Evolutionary conservation across 2,329 filamentous ascomycete species (phyloP).

Genomic region (Eurotiales sp.): DNA sequence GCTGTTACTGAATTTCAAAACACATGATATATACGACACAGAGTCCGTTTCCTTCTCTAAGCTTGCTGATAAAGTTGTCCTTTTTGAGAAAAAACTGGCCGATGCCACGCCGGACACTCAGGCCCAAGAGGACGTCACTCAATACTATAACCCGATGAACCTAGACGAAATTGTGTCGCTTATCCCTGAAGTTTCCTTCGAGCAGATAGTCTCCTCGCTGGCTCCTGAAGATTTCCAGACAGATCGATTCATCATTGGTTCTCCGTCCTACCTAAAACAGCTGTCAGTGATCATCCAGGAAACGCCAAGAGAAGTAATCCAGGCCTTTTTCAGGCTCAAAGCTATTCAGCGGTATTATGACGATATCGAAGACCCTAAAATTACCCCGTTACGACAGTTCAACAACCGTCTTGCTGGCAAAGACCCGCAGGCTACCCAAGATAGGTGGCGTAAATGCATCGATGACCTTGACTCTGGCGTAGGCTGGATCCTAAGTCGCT

Average conservation of each 20-base stretch:
- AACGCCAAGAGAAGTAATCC: constrained; percentile 54
- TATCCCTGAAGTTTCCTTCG: constrained; percentile 55
- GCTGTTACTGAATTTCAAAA: constrained; percentile 37
- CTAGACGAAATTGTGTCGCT: constrained; percentile 54
- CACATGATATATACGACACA: not conserved
- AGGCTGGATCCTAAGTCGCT: constrained; percentile 66
- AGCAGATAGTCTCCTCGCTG: constrained; percentile 50
- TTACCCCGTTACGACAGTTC: constrained; percentile 59
- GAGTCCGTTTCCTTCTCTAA: constrained; percentile 13
- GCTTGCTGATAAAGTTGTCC: constrained; percentile 44
- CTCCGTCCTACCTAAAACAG: constrained; percentile 58
- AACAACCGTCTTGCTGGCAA: constrained; percentile 59
- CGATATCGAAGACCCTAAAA: constrained; percentile 56
- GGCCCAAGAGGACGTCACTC: constrained; percentile 59
- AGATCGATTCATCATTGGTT: constrained; percentile 55
- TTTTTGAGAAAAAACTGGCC: constrained; percentile 60
- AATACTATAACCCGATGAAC: constrained; percentile 63
- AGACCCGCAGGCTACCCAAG: constrained; percentile 59
- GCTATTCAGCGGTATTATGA: constrained; percentile 52
- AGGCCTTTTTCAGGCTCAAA: constrained; percentile 64
- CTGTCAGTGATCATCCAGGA: constrained; percentile 54
- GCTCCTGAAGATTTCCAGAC: constrained; percentile 50
- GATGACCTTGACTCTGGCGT: constrained; percentile 55
- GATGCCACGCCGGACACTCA: constrained; percentile 56
- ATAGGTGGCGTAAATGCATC: constrained; percentile 66